These are phyloP conservation scores for Candida orba DNA, from an alignment of 805 yeast genomes.

Conservation along the genomic window DNA sequence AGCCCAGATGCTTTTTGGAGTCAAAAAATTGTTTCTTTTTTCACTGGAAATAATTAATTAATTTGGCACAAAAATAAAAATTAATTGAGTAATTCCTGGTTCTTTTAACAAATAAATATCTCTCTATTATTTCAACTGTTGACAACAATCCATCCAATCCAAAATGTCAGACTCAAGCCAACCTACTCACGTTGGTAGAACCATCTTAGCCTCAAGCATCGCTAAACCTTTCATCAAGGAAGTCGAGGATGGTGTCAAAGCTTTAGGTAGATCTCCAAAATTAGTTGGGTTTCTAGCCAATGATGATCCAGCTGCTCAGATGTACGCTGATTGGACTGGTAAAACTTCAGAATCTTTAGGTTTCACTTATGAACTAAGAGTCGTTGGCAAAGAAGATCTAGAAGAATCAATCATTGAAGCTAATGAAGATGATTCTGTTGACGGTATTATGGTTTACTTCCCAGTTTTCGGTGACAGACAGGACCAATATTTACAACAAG, in stretches of 20 bases:
- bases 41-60: neutral
- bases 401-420: constrained; percentile 82
- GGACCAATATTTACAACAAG: constrained; percentile 93
- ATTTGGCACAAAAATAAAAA: constrained; percentile 4
- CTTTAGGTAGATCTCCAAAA: constrained; percentile 54
- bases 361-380: constrained; percentile 71
- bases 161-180: constrained; percentile 20
- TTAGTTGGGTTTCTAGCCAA: constrained; percentile 91
- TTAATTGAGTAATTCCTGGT: neutral
- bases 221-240: constrained; percentile 80
- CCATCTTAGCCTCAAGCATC: constrained; percentile 79
- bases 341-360: constrained; percentile 86
- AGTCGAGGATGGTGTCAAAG: constrained; percentile 48
- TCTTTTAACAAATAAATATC: no score
- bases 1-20: neutral
- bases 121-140: neutral
- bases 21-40: neutral
- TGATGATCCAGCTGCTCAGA: constrained; percentile 87
- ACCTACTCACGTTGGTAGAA: constrained; percentile 48
- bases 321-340: constrained; percentile 95
- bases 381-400: constrained; percentile 67
- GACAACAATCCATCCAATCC: neutral
- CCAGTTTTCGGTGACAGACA: constrained; percentile 95
- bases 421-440: constrained; percentile 63
- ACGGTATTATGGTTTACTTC: constrained; percentile 95